Percentiles rank a stretch among this genome's conserved stretches.
Evolutionary conservation across 257 asterid species (phyloP).

Genomic region (Salvia splendens): DNA sequence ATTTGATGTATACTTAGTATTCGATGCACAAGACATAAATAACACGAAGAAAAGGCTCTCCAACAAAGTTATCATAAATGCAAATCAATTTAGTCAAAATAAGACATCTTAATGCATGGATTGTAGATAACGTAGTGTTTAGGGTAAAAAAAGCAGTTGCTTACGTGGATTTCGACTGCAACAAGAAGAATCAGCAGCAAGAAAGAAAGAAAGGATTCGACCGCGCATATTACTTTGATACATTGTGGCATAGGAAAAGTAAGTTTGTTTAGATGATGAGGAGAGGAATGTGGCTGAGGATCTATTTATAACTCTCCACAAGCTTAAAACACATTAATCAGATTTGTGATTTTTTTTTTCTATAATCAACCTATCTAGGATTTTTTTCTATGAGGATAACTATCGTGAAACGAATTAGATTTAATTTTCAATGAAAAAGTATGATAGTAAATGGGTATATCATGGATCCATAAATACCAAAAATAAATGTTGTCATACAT

Average conservation of each 20-base stretch:
- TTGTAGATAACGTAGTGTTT: too few relatives aligned
- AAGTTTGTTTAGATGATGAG: neutral
- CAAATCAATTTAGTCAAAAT: too few relatives aligned
- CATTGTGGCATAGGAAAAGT: neutral
- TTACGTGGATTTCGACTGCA: constrained; percentile 5
- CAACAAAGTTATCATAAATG: too few relatives aligned
- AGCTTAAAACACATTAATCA: too few relatives aligned
- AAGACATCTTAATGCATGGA: too few relatives aligned
- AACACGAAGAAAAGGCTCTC: too few relatives aligned
- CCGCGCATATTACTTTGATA: neutral
- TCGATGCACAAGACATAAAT: too few relatives aligned
- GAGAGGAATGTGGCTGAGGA: neutral
- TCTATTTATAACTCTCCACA: neutral
- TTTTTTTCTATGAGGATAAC: too few relatives aligned
- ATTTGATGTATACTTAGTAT: too few relatives aligned
- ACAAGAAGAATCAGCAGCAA: constrained; percentile 5
- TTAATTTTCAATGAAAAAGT: neutral
- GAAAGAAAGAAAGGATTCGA: neutral
- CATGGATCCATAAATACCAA: neutral
- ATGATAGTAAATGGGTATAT: neutral
- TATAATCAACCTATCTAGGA: too few relatives aligned
- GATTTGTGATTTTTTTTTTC: neutral
- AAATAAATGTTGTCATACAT: constrained; percentile 5
- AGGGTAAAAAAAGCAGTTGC: neutral
- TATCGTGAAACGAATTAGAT: neutral